Conservation (phyloP, 2,329 filamentous ascomycete genomes). For the Cytospora paraplurivora region DNA sequence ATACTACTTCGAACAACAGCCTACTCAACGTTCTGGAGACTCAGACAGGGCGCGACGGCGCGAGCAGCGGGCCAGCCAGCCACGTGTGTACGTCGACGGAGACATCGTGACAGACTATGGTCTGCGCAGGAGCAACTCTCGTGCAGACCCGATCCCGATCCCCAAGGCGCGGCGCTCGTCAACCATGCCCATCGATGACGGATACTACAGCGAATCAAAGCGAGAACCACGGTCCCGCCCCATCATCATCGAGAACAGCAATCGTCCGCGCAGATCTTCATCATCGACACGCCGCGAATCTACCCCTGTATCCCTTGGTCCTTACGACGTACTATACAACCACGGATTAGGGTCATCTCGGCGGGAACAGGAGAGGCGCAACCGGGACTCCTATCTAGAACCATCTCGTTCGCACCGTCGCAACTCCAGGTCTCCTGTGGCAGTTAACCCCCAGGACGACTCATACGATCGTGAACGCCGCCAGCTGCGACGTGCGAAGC, state of each 20-base stretch:
- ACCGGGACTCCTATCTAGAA: conserved; percentile 11
- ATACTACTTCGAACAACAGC: conserved; percentile 26
- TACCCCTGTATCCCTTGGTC: conserved; percentile 20
- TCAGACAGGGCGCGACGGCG: conserved; percentile 24
- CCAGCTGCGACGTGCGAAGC: conserved; percentile 20
- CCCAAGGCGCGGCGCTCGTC: conserved; percentile 24
- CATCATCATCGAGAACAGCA: conserved; percentile 13
- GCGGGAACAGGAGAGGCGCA: conserved; percentile 11
- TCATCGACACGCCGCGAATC: conserved; percentile 23
- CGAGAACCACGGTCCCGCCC: conserved; percentile 21
- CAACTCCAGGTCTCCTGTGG: conserved; percentile 22
- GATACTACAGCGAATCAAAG: conserved; percentile 21
- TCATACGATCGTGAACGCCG: conserved; percentile 18
- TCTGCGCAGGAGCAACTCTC: conserved; percentile 23
- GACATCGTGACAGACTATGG: conserved; percentile 26
- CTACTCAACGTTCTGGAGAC: conserved; percentile 15
- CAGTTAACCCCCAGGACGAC: conserved; percentile 10
- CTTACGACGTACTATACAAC: conserved; percentile 25
- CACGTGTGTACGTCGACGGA: conserved; percentile 25
- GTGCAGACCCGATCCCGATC: conserved; percentile 26
- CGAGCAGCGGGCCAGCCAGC: conserved; percentile 22
- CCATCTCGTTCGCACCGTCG: conserved; percentile 21
- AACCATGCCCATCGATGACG: conserved; percentile 25
- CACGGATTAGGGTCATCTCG: conserved; percentile 20
- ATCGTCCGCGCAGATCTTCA: conserved; percentile 23